A percentile compares a stretch with the other conserved stretches of the same genome.
Evolutionary conservation across 108 stramenopile genomes (phyloP).

Genomic region (Nitzschia inconspicua): DNA sequence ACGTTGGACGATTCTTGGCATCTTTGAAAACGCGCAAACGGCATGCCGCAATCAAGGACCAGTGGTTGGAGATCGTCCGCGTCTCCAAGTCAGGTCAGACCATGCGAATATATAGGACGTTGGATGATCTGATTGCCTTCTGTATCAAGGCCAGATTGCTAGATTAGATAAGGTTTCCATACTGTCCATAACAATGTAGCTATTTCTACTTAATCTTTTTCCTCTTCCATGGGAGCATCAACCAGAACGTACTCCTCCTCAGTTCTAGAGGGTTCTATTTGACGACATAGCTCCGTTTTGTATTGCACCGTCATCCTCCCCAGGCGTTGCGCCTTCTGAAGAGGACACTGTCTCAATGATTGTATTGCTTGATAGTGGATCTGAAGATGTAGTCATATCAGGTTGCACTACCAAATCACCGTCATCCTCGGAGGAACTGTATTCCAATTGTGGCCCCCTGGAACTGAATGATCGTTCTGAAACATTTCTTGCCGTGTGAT

Average conservation of each 20-base stretch:
- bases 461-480: too few relatives aligned
- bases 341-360: too few relatives aligned
- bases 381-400: too few relatives aligned
- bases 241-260: not conserved
- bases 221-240: not conserved
- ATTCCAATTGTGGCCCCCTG: constrained; percentile 1
- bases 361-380: too few relatives aligned
- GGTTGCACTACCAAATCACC: too few relatives aligned
- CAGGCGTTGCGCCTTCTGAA: too few relatives aligned
- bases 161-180: constrained; percentile 33
- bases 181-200: not conserved
- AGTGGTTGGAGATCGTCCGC: constrained; percentile 75
- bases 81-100: constrained; percentile 68
- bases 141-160: constrained; percentile 68
- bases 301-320: too few relatives aligned
- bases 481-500: too few relatives aligned
- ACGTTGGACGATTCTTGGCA: constrained; percentile 69
- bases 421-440: constrained; percentile 14
- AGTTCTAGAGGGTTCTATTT: not conserved
- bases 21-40: constrained; percentile 45
- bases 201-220: not conserved
- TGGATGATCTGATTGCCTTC: constrained; percentile 66
- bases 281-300: too few relatives aligned
- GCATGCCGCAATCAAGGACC: constrained; percentile 49
- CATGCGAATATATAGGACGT: constrained; percentile 69